A percentile compares a stretch with the other conserved stretches of the same genome.
These are phyloP conservation scores for Coprinopsis strossmayeri DNA, from an alignment of 768 basidiomycete genomes.

Conservation along the genomic window DNA sequence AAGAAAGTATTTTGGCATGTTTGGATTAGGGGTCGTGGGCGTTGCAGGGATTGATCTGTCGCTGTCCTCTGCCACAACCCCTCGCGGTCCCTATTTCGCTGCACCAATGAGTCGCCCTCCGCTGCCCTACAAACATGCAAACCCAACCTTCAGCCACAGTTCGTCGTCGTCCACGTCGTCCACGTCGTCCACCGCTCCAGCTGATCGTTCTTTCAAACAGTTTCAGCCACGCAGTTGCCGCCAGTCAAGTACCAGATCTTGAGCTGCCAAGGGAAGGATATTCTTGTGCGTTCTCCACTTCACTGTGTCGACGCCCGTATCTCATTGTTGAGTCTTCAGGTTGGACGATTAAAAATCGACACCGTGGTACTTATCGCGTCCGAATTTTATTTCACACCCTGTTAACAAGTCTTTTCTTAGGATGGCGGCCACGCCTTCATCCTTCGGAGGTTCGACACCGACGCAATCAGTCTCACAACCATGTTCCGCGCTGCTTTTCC, in stretches of 20 bases:
- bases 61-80: constrained; percentile 15
- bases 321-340: constrained; percentile 33
- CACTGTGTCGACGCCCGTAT: background rate
- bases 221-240: constrained; percentile 37
- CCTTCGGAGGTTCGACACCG: constrained; percentile 88
- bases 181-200: background rate
- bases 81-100: constrained; percentile 15
- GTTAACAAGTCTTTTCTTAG: constrained; percentile 31
- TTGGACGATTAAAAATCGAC: constrained; percentile 82
- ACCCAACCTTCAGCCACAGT: constrained; percentile 40
- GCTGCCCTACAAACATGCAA: constrained; percentile 45
- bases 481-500: constrained; percentile 97
- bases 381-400: constrained; percentile 7
- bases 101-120: constrained; percentile 40
- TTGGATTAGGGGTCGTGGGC: constrained; percentile 16
- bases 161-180: constrained; percentile 24
- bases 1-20: constrained; percentile 21
- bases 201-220: constrained; percentile 10
- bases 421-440: constrained; percentile 85
- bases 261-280: constrained; percentile 79
- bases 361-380: constrained; percentile 60
- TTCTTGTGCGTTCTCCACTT: constrained; percentile 50
- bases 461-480: constrained; percentile 86
- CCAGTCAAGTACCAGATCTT: constrained; percentile 91
- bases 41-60: constrained; percentile 20